Evolutionary conservation across 768 basidiomycete genomes (phyloP), one percentile per base, ranked within the genome.

Genomic region (Suillus spraguei): DNA sequence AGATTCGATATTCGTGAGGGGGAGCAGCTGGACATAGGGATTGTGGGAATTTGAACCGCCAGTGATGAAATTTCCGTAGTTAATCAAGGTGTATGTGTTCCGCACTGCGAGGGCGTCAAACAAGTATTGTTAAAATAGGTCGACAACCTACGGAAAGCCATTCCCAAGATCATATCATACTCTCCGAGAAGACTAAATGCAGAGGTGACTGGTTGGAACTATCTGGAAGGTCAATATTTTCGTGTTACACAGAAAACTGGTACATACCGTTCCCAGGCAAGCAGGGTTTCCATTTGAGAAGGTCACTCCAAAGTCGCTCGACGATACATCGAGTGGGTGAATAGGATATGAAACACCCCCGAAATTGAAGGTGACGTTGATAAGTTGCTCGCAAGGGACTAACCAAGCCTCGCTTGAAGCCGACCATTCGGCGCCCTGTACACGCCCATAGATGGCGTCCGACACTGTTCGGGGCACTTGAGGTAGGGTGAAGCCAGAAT

Each of bases 121-220:
- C 60, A 14, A 28, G n/a, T 11, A 44, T 42, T 38, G 20, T 20
- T 3, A 22, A 36, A 58, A 10, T 35, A 39, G 42, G 49, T 42
- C 9, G 5, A 75, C 17, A 28, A 58, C 89, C 68, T 75, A 92
- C 91, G 62, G 78, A 93, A 91, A 60, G 83, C 83, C 90, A 92
- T 91, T 66, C 91, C 91, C 56, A 92, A 81, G 68, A 93, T 91
- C 81, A 92, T 87, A 68, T 94, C 91, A 66, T 90, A 94, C 71
- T 89, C 82, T 66, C 90, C 89, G 33, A 90, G 82, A 47, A 91
- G 66, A 78, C 89, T 88, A 77, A 92, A 91, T 5, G 91, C 90
- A 4, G 87, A 85, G 16, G 91, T 90, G 66, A 92, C 90, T 2
- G 91, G 92, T 80, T 94, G 92, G 81, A 91, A 94, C 85, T 91